A percentile compares a stretch with the other conserved stretches of the same genome.
These are phyloP conservation scores for Penicillium roqueforti DNA, from an alignment of 495 filamentous ascomycete genomes.

Conservation along the genomic window DNA sequence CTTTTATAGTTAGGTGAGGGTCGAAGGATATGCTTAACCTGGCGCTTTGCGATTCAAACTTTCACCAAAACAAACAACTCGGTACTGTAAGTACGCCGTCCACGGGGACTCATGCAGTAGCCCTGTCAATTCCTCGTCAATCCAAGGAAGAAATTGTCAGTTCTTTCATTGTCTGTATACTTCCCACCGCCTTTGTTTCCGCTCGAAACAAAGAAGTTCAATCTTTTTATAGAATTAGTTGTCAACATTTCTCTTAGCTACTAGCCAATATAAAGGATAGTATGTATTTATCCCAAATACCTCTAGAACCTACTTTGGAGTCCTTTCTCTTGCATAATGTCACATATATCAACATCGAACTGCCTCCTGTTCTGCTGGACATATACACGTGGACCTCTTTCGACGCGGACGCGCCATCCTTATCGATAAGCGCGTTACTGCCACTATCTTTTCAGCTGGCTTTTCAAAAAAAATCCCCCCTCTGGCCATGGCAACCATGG, in stretches of 20 bases:
- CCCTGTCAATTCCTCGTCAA: no score
- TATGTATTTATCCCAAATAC: no score
- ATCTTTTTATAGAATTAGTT: neutral
- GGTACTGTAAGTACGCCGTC: no score
- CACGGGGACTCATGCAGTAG: no score
- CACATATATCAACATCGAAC: neutral
- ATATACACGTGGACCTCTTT: neutral
- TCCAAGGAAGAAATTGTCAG: neutral
- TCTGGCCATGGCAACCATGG: slow-evolving; percentile 19
- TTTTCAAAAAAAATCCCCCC: slow-evolving; percentile 6
- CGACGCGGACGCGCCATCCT: neutral
- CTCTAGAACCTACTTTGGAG: neutral
- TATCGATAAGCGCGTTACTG: slow-evolving; percentile 30
- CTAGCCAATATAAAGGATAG: no score
- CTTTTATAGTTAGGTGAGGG: neutral
- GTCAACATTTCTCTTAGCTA: neutral
- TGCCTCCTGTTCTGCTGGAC: neutral
- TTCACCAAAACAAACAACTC: no score
- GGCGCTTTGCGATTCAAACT: no score
- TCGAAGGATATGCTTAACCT: no score
- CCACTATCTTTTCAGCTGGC: slow-evolving; percentile 4
- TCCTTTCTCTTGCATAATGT: neutral
- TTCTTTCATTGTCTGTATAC: neutral
- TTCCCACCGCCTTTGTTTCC: slow-evolving; percentile 1
- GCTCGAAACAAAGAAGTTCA: neutral